These are phyloP conservation scores for Diophrys sp. DNA, from an alignment of 73 alveolate genomes.

Conservation along the genomic window DNA sequence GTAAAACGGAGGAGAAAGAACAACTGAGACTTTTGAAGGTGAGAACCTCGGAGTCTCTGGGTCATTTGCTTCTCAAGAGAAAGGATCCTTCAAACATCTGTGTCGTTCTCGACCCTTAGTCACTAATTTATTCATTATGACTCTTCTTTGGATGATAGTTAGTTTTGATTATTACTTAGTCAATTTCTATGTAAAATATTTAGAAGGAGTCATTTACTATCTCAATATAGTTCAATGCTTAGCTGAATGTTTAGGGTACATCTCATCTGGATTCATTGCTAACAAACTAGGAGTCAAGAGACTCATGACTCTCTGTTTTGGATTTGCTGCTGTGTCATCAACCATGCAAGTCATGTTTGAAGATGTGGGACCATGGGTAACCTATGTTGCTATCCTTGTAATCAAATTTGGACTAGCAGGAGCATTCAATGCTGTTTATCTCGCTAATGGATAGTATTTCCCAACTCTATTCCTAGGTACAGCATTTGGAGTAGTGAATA, in stretches of 20 bases:
- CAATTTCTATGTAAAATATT: constrained; percentile 15
- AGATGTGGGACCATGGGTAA: not conserved
- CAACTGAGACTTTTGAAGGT: not conserved
- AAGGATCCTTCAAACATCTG: not conserved
- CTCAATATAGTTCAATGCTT: not conserved
- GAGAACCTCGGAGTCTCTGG: not conserved
- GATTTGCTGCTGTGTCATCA: not conserved
- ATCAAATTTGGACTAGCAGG: constrained; percentile 20
- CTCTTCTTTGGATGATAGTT: constrained; percentile 3
- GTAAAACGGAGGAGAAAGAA: not conserved
- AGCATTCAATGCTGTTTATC: constrained; percentile 13
- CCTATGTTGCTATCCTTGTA: constrained; percentile 4
- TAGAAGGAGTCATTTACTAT: constrained; percentile 10
- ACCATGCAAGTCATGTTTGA: not conserved
- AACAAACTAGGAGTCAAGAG: not conserved
- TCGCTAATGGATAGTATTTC: constrained; percentile 5
- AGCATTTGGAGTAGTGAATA: constrained; percentile 25
- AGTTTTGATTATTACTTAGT: constrained; percentile 13
- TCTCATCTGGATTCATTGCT: not conserved
- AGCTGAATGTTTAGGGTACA: constrained; percentile 13
- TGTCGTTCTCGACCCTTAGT: not conserved
- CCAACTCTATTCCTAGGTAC: constrained; percentile 33
- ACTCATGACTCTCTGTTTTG: not conserved
- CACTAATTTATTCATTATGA: not conserved
- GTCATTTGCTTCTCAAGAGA: too few relatives aligned